Conservation (phyloP, 352 stramenopile genomes). For the Vaucheria bursata region DNA sequence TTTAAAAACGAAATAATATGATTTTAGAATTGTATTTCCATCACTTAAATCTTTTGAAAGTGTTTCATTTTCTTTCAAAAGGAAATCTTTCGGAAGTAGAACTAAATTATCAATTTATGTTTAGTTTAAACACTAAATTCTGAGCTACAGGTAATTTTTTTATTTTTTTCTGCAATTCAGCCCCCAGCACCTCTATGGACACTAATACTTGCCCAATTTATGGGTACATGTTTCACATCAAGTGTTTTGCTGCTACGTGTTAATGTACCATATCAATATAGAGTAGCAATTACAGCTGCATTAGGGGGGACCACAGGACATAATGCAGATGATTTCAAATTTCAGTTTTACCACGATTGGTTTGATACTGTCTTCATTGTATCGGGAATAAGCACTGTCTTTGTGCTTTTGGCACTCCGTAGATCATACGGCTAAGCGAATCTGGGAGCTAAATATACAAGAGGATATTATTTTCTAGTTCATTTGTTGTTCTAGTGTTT, state of each 20-base stretch:
- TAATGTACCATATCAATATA: slow-evolving; percentile 25
- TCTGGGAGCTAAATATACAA: too few species aligned
- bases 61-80: too few species aligned
- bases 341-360: slow-evolving; percentile 37
- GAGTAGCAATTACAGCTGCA: slow-evolving; percentile 35
- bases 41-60: too few species aligned
- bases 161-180: too few species aligned
- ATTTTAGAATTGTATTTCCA: too few species aligned
- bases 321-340: not conserved
- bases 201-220: slow-evolving; percentile 23
- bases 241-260: slow-evolving; percentile 38
- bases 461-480: too few species aligned
- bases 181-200: slow-evolving; percentile 17
- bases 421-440: slow-evolving; percentile 19
- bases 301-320: slow-evolving; percentile 7
- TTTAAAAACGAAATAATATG: too few species aligned
- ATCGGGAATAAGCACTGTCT: slow-evolving; percentile 15
- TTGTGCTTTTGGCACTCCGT: slow-evolving; percentile 23
- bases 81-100: too few species aligned
- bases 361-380: slow-evolving; percentile 42
- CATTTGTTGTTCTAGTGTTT: too few species aligned
- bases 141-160: too few species aligned
- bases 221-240: slow-evolving; percentile 42
- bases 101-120: too few species aligned
- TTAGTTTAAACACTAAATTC: too few species aligned